Conservation (phyloP, 2,329 filamentous ascomycete species). For the Nigrospora sphaerica region DNA sequence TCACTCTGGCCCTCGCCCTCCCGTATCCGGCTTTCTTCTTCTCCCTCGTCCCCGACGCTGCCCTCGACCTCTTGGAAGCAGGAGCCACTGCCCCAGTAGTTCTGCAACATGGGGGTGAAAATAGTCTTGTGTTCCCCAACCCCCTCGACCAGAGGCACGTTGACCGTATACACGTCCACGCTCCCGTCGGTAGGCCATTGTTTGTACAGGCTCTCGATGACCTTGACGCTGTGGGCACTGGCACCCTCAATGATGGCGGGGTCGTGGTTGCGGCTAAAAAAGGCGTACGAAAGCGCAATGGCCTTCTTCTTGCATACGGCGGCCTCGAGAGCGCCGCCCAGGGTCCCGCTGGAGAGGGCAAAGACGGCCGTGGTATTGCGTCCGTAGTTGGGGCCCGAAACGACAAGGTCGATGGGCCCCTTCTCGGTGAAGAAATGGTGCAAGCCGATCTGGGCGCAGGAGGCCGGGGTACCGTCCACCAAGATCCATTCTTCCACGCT, state of each 20-base stretch:
- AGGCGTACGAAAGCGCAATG: constrained; percentile 85
- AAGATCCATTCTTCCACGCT: constrained; percentile 72
- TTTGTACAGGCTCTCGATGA: constrained; percentile 71
- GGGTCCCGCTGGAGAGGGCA: constrained; percentile 67
- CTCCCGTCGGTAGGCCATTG: constrained; percentile 63
- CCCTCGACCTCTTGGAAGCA: constrained; percentile 79
- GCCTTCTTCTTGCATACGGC: constrained; percentile 62
- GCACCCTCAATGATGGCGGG: constrained; percentile 73
- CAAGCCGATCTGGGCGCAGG: constrained; percentile 74
- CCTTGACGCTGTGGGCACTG: constrained; percentile 62
- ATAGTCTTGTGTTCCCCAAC: constrained; percentile 66
- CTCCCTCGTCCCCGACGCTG: constrained; percentile 53
- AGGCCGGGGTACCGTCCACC: constrained; percentile 74
- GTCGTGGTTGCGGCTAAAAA: constrained; percentile 80
- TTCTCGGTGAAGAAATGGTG: constrained; percentile 71
- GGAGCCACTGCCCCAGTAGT: constrained; percentile 77
- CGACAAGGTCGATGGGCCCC: constrained; percentile 67
- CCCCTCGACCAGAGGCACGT: constrained; percentile 76
- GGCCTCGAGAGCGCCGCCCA: constrained; percentile 72
- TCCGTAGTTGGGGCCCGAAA: constrained; percentile 78
- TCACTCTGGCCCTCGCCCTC: constrained; percentile 40
- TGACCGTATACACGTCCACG: constrained; percentile 84
- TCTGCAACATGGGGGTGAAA: constrained; percentile 85
- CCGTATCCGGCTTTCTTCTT: constrained; percentile 68
- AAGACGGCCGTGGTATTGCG: constrained; percentile 78